Conservation (phyloP, 345 rosid genomes). For the Citrus medica region DNA sequence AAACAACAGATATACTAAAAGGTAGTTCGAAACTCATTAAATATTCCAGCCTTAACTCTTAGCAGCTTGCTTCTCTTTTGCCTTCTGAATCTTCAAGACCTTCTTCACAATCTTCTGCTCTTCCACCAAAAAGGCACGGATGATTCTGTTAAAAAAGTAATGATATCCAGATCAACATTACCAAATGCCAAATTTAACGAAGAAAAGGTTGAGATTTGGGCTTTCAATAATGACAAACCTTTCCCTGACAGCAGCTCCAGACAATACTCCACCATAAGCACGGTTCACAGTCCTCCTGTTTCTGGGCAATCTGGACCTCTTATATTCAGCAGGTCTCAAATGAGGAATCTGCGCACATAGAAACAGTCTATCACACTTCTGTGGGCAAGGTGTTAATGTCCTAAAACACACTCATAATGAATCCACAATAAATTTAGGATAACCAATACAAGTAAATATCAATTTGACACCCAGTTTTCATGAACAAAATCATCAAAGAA, state of each 20-base stretch:
- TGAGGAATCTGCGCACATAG: conserved; percentile 62
- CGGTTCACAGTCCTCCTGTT: conserved; percentile 87
- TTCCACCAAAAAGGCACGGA: conserved; percentile 75
- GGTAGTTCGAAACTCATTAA: background rate
- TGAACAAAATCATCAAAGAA: background rate
- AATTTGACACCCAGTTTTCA: background rate
- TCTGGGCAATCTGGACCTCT: conserved; percentile 74
- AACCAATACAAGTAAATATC: background rate
- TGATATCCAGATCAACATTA: background rate
- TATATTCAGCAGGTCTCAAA: conserved; percentile 84
- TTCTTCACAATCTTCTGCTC: conserved; percentile 87
- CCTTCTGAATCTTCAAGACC: conserved; percentile 72
- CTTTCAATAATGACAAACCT: conserved; percentile 42
- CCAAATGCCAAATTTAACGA: background rate
- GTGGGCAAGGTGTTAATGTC: background rate
- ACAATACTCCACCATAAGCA: conserved; percentile 83
- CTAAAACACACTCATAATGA: background rate
- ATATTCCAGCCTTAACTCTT: conserved; percentile 29
- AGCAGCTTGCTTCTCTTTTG: conserved; percentile 60
- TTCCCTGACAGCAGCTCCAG: conserved; percentile 81
- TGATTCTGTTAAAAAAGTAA: conserved; percentile 38
- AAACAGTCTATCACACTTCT: background rate
- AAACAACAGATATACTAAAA: conserved; percentile 12
- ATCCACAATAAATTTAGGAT: background rate
- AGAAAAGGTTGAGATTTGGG: background rate